Conservation (phyloP, 169 alveolate species). For the Sarcocystis neurona region DNA sequence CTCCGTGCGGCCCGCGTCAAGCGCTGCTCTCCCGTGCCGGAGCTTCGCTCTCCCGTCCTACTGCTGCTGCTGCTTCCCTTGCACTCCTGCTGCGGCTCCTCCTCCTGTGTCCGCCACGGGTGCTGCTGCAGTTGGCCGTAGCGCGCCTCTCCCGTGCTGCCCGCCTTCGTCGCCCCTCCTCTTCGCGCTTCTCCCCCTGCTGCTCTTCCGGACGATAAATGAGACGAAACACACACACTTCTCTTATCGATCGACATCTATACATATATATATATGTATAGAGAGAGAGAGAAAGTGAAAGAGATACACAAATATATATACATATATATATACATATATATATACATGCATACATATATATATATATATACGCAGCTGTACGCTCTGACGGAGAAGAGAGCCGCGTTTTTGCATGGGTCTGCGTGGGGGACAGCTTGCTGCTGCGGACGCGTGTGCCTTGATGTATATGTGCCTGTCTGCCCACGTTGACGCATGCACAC, state of each 20-base stretch:
- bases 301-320: background rate
- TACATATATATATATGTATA: background rate
- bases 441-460: too few relatives aligned
- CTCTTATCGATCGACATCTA: too few relatives aligned
- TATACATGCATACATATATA: background rate
- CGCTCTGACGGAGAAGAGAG: too few relatives aligned
- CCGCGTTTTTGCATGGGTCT: too few relatives aligned
- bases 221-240: too few relatives aligned
- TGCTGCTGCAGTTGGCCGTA: background rate
- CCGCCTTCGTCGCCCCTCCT: background rate
- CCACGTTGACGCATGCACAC: too few relatives aligned
- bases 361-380: too few relatives aligned
- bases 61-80: background rate
- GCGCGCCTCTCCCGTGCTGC: background rate
- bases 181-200: background rate
- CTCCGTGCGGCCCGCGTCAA: too few relatives aligned
- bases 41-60: background rate
- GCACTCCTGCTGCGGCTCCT: background rate
- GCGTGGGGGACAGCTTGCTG: too few relatives aligned
- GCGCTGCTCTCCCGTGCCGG: background rate
- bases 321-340: background rate
- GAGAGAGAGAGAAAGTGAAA: background rate
- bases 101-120: background rate
- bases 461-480: too few relatives aligned
- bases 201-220: too few relatives aligned